These are phyloP conservation scores for Microdochium nivale DNA, from an alignment of 2,329 filamentous ascomycete species.

Conservation along the genomic window DNA sequence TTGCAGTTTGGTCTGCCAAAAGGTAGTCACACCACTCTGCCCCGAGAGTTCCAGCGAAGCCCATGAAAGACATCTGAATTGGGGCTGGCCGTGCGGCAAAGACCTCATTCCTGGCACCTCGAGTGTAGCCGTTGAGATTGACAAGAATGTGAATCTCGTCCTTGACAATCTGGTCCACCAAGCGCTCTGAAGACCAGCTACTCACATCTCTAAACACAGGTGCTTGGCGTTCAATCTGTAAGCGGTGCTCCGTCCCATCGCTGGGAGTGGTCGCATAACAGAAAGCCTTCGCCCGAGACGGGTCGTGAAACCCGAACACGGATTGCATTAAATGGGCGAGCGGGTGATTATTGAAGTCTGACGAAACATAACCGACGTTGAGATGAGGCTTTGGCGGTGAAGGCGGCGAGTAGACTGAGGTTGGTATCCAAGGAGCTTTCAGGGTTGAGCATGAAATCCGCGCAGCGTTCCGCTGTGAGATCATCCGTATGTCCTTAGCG, in stretches of 20 bases:
- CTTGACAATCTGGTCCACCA: conserved; percentile 77
- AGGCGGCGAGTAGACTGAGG: conserved; percentile 76
- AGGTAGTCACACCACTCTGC: conserved; percentile 99
- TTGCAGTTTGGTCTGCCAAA: conserved; percentile 78
- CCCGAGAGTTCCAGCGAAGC: conserved; percentile 89
- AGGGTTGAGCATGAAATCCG: conserved; percentile 89
- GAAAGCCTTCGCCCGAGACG: conserved; percentile 66
- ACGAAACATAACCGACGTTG: conserved; percentile 94
- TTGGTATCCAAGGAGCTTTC: conserved; percentile 76
- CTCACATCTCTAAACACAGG: conserved; percentile 87
- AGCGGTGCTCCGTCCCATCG: conserved; percentile 79
- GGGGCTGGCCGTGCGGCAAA: conserved; percentile 92
- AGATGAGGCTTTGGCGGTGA: conserved; percentile 71
- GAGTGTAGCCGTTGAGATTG: conserved; percentile 96
- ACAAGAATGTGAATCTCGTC: conserved; percentile 92
- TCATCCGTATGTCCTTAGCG: conserved; percentile 83
- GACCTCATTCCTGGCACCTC: conserved; percentile 93
- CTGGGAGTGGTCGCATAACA: conserved; percentile 94
- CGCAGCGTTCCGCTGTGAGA: conserved; percentile 89
- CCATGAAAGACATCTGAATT: conserved; percentile 99
- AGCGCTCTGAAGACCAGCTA: conserved; percentile 71
- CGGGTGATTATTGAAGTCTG: conserved; percentile 98
- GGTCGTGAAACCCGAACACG: conserved; percentile 86
- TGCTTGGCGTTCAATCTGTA: conserved; percentile 87
- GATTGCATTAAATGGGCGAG: conserved; percentile 98